These are phyloP conservation scores for Raphanus raphanistrum DNA, from an alignment of 345 rosid genomes.

Conservation along the genomic window DNA sequence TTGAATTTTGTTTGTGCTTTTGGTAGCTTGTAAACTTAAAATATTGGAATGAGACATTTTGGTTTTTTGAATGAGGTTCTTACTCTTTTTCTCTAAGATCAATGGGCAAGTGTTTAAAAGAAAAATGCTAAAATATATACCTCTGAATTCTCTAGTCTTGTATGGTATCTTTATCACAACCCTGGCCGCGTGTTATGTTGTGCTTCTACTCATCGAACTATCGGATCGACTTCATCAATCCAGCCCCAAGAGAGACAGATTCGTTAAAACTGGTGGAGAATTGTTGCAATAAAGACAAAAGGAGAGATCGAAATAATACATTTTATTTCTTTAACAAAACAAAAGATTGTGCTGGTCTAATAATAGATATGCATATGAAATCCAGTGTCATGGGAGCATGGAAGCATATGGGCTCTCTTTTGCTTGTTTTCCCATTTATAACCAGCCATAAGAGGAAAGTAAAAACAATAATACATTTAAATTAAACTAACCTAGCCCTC, in stretches of 20 bases:
- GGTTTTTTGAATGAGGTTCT: not conserved
- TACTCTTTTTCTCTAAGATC: not conserved
- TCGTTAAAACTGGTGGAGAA: conserved; percentile 38
- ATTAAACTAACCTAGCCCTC: conserved; percentile 31
- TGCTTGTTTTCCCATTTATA: not conserved
- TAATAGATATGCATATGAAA: not conserved
- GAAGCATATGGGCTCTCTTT: not conserved
- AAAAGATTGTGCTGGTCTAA: not conserved
- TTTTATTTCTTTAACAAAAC: not conserved
- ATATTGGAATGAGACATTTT: conserved; percentile 20
- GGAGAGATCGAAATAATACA: not conserved
- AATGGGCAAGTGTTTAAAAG: not conserved
- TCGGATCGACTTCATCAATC: not conserved
- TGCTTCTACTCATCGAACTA: not conserved
- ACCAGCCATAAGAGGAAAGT: not conserved
- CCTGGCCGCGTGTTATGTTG: not conserved
- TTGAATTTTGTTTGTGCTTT: conserved; percentile 3
- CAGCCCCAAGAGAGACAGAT: conserved; percentile 25
- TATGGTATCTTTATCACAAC: not conserved
- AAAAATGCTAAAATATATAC: not conserved
- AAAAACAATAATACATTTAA: conserved; percentile 30
- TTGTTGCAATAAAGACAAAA: conserved; percentile 30
- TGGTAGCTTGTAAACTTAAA: conserved; percentile 11
- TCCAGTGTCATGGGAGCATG: not conserved
- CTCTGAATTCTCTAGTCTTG: not conserved